These are phyloP conservation scores for Pouteria glomerata DNA, from an alignment of 148 eudicot genomes.

Conservation along the genomic window DNA sequence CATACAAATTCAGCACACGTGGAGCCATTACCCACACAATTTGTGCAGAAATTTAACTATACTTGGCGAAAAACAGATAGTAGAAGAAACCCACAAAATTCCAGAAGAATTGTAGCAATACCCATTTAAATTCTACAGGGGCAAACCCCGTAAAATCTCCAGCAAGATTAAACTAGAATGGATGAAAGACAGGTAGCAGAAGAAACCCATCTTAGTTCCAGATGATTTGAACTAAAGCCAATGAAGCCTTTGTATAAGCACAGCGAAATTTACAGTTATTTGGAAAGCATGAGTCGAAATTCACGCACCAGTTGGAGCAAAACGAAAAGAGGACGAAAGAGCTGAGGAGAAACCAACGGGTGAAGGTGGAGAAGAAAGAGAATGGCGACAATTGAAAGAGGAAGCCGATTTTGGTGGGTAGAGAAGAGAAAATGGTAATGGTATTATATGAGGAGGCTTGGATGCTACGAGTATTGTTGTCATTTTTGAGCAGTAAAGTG, in stretches of 20 bases:
- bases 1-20: neutral
- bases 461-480: too few species aligned
- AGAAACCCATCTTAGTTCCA: neutral
- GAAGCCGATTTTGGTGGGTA: constrained; percentile 5
- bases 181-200: neutral
- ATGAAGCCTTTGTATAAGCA: neutral
- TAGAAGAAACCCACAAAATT: neutral
- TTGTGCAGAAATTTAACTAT: neutral
- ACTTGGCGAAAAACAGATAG: neutral
- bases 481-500: neutral
- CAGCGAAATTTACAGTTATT: neutral
- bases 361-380: constrained; percentile 18
- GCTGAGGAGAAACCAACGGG: constrained; percentile 10
- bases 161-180: too few species aligned
- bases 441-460: too few species aligned
- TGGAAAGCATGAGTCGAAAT: neutral
- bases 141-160: too few species aligned
- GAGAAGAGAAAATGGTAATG: constrained; percentile 8
- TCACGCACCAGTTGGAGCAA: constrained; percentile 31
- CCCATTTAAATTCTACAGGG: neutral
- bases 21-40: neutral
- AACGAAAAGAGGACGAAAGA: constrained; percentile 18
- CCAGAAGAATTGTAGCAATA: neutral
- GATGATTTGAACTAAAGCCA: neutral
- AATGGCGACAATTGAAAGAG: constrained; percentile 11